A percentile compares a stretch with the other conserved stretches of the same genome.
Conservation (phyloP, 2,329 filamentous ascomycete genomes). For the Alternaria sp. region DNA sequence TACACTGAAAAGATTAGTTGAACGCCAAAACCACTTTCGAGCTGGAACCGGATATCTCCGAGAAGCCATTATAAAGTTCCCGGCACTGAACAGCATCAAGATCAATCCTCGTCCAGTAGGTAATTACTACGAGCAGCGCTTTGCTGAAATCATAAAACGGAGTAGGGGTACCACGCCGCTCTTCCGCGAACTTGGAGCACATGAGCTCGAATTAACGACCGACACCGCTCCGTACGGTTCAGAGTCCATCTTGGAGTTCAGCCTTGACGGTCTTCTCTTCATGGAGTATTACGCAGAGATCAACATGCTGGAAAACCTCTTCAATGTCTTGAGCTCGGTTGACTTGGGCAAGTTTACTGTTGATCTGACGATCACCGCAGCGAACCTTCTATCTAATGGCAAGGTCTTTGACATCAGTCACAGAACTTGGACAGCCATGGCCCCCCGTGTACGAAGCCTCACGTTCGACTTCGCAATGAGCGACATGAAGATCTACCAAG, state of each 20-base stretch:
- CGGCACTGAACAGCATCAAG: neutral
- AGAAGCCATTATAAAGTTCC: neutral
- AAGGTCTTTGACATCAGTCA: neutral
- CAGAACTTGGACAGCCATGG: neutral
- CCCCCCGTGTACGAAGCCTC: neutral
- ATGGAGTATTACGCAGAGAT: constrained; percentile 5
- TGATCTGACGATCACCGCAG: neutral
- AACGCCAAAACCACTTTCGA: neutral
- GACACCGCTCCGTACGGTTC: neutral
- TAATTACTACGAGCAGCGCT: neutral
- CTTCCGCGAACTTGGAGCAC: neutral
- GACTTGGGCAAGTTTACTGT: neutral
- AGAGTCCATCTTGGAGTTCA: neutral
- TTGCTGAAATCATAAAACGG: neutral
- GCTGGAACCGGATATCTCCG: neutral
- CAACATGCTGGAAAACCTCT: neutral
- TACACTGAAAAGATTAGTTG: neutral
- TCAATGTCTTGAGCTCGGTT: neutral
- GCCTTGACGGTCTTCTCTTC: neutral
- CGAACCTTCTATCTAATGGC: neutral
- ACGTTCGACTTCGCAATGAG: constrained; percentile 1
- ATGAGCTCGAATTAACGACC: neutral
- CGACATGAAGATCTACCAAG: neutral
- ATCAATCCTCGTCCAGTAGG: constrained; percentile 1
- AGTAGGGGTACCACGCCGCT: neutral